Percentiles rank a stretch among this genome's conserved stretches.
phyloP scores from a whole-genome alignment of 2,329 filamentous ascomycete species.

The Calonectria pauciramosa region DNA sequence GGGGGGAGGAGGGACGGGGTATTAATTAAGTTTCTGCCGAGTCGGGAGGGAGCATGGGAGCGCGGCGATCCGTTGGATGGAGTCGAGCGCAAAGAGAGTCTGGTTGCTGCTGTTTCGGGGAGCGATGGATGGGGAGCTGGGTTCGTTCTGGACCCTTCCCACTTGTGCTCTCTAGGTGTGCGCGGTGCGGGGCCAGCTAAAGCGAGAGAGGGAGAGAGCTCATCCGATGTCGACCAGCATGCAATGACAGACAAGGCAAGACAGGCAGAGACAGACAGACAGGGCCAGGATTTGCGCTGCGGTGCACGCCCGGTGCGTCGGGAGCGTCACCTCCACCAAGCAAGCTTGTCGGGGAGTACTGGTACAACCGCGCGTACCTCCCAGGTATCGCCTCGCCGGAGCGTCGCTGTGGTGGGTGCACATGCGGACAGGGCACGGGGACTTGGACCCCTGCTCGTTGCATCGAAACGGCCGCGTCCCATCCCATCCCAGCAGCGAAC shows the following conservation, averaged over 20 bases:
- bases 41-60: conserved; percentile 32
- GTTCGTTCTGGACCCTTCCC: conserved; percentile 11
- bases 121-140: neutral
- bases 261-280: no score
- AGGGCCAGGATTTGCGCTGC: conserved; percentile 27
- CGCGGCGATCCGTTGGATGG: conserved; percentile 35
- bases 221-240: neutral
- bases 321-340: conserved; percentile 21
- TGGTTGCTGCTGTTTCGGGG: conserved; percentile 13
- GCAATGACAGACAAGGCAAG: no score
- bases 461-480: conserved; percentile 15
- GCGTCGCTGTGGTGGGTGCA: conserved; percentile 15
- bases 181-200: neutral
- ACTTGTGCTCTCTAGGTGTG: neutral
- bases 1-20: conserved; percentile 31
- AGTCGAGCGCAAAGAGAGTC: conserved; percentile 10
- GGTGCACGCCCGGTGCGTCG: conserved; percentile 32
- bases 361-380: conserved; percentile 25
- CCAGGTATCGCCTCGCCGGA: conserved; percentile 14
- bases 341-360: conserved; percentile 15
- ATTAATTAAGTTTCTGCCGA: conserved; percentile 42
- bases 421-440: conserved; percentile 15
- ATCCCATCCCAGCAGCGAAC: neutral
- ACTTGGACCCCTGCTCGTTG: conserved; percentile 10
- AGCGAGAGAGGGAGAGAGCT: neutral